Evolutionary conservation across 305 asterid species (phyloP).

Genomic region (Solanum hybrid): DNA sequence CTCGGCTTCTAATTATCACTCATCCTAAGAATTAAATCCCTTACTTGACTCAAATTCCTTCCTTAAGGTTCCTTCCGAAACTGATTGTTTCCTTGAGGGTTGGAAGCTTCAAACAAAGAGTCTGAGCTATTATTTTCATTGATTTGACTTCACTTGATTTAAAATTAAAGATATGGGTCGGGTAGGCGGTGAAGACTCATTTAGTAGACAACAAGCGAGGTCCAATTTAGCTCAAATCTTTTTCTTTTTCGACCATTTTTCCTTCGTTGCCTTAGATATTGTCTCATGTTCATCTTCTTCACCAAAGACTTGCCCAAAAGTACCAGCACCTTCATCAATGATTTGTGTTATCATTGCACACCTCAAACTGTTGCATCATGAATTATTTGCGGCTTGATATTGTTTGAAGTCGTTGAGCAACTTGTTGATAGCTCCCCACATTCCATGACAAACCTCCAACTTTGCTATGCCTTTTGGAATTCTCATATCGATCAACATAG

Average conservation of each 20-base stretch:
- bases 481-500: neutral
- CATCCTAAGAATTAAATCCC: neutral
- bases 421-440: neutral
- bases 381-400: neutral
- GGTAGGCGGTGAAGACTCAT: too few relatives aligned
- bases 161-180: too few relatives aligned
- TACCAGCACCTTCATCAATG: conserved; percentile 9
- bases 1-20: neutral
- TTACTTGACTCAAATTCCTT: neutral
- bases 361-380: neutral
- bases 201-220: too few relatives aligned
- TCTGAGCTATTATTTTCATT: too few relatives aligned
- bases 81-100: too few relatives aligned
- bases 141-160: too few relatives aligned
- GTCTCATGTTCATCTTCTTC: conserved; percentile 8
- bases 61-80: too few relatives aligned
- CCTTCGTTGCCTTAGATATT: too few relatives aligned
- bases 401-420: neutral
- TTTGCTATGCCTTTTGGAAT: neutral
- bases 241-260: too few relatives aligned
- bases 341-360: neutral
- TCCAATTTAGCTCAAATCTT: too few relatives aligned
- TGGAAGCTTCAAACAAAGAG: neutral
- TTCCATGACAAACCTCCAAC: neutral
- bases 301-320: neutral